These are phyloP conservation scores for Ensete glaucum DNA, from an alignment of 176 grass and related monocot genomes.

Conservation along the genomic window DNA sequence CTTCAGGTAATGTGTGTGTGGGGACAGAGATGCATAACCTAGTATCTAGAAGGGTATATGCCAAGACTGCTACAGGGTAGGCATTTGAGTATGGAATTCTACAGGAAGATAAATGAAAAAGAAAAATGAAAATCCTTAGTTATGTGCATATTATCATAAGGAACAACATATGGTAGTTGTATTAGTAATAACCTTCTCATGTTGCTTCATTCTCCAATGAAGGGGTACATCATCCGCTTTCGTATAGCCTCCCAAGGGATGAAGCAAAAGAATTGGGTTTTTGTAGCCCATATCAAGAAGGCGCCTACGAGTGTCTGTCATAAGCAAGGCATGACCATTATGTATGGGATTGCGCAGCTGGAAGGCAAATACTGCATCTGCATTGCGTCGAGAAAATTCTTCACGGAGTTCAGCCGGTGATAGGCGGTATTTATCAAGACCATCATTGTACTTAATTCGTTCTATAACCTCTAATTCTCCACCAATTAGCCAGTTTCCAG, in stretches of 20 bases:
- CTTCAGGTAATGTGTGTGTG: neutral
- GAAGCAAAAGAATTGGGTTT: constrained; percentile 87
- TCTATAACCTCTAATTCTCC: constrained; percentile 95
- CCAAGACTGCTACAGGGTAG: neutral
- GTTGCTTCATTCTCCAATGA: constrained; percentile 94
- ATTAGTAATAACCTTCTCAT: constrained; percentile 64
- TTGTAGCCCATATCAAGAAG: constrained; percentile 92
- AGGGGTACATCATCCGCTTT: constrained; percentile 95
- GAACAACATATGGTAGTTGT: neutral
- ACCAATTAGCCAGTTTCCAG: constrained; percentile 95
- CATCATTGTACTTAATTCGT: constrained; percentile 95
- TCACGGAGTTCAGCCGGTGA: constrained; percentile 81
- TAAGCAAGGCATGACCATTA: constrained; percentile 93
- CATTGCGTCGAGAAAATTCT: constrained; percentile 80
- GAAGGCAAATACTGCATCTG: constrained; percentile 96
- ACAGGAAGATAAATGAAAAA: neutral
- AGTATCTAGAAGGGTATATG: neutral
- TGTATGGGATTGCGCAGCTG: constrained; percentile 98
- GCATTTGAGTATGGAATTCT: neutral
- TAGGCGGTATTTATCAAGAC: constrained; percentile 81
- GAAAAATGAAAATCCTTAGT: neutral
- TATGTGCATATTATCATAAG: neutral
- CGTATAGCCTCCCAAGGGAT: constrained; percentile 95
- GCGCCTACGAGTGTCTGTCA: constrained; percentile 76
- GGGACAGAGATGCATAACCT: no score